These are phyloP conservation scores for Euphorbia neoarborescens DNA, from an alignment of 441 rosid genomes.

Conservation along the genomic window DNA sequence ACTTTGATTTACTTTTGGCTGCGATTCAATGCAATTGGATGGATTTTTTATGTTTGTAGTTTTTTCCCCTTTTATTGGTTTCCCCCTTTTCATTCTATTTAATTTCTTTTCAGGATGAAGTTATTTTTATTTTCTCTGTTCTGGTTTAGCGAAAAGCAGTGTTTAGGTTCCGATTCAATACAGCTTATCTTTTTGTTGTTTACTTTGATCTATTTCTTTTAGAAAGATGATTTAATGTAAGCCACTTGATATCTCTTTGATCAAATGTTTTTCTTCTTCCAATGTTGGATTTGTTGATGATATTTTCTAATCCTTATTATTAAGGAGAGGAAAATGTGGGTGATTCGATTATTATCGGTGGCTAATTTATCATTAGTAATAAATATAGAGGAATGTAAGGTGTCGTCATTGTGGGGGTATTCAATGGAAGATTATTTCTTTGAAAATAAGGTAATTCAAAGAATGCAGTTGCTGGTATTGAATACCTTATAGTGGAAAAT, in stretches of 20 bases:
- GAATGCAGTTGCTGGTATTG: slow-evolving; percentile 63
- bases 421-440: slow-evolving; percentile 42
- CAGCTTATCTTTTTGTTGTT: slow-evolving; percentile 63
- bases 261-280: neutral
- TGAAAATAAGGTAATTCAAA: slow-evolving; percentile 45
- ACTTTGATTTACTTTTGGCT: no score
- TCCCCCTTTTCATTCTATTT: neutral
- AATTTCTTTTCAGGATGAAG: neutral
- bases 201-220: slow-evolving; percentile 68
- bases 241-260: slow-evolving; percentile 13
- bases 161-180: slow-evolving; percentile 56
- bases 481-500: slow-evolving; percentile 67
- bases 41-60: slow-evolving; percentile 61
- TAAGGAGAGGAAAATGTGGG: slow-evolving; percentile 72
- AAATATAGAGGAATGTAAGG: slow-evolving; percentile 70
- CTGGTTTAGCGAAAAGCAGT: slow-evolving; percentile 50
- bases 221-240: slow-evolving; percentile 54
- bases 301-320: slow-evolving; percentile 4
- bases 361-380: slow-evolving; percentile 78
- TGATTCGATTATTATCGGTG: slow-evolving; percentile 55
- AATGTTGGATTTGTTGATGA: neutral
- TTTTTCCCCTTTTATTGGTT: slow-evolving; percentile 1
- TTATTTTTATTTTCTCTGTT: slow-evolving; percentile 1
- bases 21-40: slow-evolving; percentile 62
- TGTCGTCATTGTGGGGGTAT: slow-evolving; percentile 54